Evolutionary conservation across 129 eudicot species (phyloP).

Genomic region (Tagetes erecta): DNA sequence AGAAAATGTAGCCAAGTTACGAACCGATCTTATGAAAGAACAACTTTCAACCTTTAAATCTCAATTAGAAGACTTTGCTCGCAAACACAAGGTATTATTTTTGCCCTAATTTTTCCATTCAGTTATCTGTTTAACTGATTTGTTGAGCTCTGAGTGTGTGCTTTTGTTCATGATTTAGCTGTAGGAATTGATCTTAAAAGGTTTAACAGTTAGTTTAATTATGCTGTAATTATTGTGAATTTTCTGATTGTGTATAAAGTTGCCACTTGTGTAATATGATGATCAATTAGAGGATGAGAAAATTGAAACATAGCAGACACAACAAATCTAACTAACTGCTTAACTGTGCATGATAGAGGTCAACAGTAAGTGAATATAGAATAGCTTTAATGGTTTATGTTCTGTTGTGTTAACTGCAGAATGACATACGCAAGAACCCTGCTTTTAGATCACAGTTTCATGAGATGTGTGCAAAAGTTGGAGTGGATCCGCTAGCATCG

Average conservation of each 20-base stretch:
- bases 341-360: no score
- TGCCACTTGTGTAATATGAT: no score
- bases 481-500: slow-evolving; percentile 94
- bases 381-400: background rate
- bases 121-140: background rate
- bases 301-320: no score
- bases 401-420: slow-evolving; percentile 54
- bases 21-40: slow-evolving; percentile 96
- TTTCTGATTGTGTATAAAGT: background rate
- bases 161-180: background rate
- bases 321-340: no score
- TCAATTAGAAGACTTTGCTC: slow-evolving; percentile 96
- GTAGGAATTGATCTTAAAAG: background rate
- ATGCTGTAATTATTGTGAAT: background rate
- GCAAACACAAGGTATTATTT: slow-evolving; percentile 80
- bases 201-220: background rate
- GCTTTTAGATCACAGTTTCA: slow-evolving; percentile 94
- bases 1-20: slow-evolving; percentile 89
- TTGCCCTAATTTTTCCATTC: no score
- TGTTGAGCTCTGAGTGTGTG: background rate
- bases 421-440: slow-evolving; percentile 91
- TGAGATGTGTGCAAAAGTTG: slow-evolving; percentile 99
- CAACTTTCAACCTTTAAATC: slow-evolving; percentile 94
- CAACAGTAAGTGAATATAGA: no score
- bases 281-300: no score